Conservation (phyloP, 805 yeast genomes). For the Metschnikowia similis region DNA sequence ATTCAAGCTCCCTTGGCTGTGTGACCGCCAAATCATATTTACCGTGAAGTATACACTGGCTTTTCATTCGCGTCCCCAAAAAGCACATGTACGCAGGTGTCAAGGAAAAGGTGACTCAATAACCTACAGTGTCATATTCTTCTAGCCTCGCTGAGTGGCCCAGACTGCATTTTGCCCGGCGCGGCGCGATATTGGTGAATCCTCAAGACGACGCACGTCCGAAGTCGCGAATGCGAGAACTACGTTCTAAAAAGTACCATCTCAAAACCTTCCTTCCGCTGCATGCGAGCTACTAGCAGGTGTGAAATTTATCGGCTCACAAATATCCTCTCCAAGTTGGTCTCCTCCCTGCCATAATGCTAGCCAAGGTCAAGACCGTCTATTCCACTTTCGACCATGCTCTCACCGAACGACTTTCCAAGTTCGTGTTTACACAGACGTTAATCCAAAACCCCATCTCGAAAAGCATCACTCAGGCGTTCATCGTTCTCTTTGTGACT, state of each 20-base stretch:
- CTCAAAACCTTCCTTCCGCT: neutral
- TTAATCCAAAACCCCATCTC: slow-evolving; percentile 17
- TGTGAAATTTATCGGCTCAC: neutral
- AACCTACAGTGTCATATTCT: too few relatives aligned
- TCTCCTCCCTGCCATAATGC: neutral
- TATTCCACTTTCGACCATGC: slow-evolving; percentile 7
- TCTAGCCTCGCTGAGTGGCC: neutral
- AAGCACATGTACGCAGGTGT: neutral
- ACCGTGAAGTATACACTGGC: too few relatives aligned
- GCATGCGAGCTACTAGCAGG: neutral
- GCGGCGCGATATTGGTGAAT: neutral
- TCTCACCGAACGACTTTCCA: slow-evolving; percentile 9
- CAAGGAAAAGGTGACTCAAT: neutral
- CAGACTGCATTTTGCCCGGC: neutral
- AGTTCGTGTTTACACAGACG: slow-evolving; percentile 10
- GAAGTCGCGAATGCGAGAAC: neutral
- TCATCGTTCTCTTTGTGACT: slow-evolving; percentile 12
- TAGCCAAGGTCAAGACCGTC: neutral
- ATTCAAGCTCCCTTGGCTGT: too few relatives aligned
- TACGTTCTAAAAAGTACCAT: neutral
- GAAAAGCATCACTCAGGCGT: slow-evolving; percentile 13
- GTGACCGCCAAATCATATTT: too few relatives aligned
- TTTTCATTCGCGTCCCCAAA: neutral
- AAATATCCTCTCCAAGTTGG: neutral
- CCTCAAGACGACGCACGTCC: neutral